Base-by-base conservation (phyloP, 2,329 filamentous ascomycete genomes). In the Fusarium cyanostomum region DNA sequence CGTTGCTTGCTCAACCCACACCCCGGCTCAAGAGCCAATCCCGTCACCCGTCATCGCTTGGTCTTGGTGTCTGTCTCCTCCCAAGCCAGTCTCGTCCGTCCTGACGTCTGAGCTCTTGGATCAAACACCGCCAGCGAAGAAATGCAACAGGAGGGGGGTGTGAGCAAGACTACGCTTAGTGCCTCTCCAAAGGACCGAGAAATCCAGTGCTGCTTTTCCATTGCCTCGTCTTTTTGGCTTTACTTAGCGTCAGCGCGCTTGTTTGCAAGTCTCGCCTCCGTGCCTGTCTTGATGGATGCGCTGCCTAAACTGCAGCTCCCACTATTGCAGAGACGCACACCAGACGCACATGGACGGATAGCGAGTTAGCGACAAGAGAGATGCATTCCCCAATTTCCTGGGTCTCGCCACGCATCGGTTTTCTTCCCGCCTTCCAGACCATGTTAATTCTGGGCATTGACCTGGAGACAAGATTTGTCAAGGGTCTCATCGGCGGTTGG, bases 161-260 rank as follows among this genome's bases (percentile, higher is more conserved):
- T 65, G 59, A 52, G 42, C 59, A 67, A 61, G 28, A 51, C 42
- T 63, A 15, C 52, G 51, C 52, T 59, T 58, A 62, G 54, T 58
- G 33, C 62, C 57, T 59, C 46, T 64, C 38, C 42, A 38, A 21
- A 54, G 39, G 18, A 51, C 52, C 51, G 46, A 38, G 56, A 56
- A 71, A 74, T 74, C 74, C 69, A 72, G 70, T 68, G 73, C 74
- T 74, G 74, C 74, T 74, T 75, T 74, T 73, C 61, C 62, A 64
- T 64, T 34, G 46, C 50, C 31, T 57, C 7, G 55, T 51, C 52
- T 72, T 71, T 71, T 73, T 70, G 64, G 53, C 56, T 63, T 61
- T 59, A 35, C 42, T 59, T 73, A 71, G 73, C 68, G 66, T 73
- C 65, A 64, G 60, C 71, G 70, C 73, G 71, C 71, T 73, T 72